Evolutionary conservation across 768 basidiomycete genomes (phyloP).

Genomic region (Calvatia gigantea): DNA sequence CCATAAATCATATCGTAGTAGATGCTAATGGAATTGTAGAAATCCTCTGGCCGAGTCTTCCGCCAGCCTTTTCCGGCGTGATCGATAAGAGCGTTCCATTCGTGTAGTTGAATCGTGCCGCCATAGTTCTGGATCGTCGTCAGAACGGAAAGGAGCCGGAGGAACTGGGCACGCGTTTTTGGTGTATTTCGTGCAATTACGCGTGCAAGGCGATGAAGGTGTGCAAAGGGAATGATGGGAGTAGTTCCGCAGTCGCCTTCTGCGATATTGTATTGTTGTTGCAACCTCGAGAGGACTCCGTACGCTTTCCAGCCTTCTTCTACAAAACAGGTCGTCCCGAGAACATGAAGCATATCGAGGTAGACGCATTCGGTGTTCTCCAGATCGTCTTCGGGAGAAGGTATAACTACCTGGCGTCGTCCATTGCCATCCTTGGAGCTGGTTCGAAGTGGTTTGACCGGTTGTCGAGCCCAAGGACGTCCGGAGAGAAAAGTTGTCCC

Average conservation of each 20-base stretch:
- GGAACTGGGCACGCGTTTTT: slow-evolving; percentile 56
- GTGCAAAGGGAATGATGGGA: slow-evolving; percentile 32
- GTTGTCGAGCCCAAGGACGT: slow-evolving; percentile 5
- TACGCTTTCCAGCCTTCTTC: slow-evolving; percentile 43
- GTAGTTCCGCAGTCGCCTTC: slow-evolving; percentile 17
- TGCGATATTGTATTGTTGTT: slow-evolving; percentile 15
- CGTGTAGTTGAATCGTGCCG: slow-evolving; percentile 52
- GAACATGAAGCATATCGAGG: slow-evolving; percentile 2
- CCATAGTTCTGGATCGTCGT: slow-evolving; percentile 52
- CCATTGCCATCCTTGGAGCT: not conserved
- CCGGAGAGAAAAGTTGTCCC: slow-evolving; percentile 2
- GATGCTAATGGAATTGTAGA: slow-evolving; percentile 55
- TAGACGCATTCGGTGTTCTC: not conserved
- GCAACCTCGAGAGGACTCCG: slow-evolving; percentile 28
- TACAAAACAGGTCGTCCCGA: slow-evolving; percentile 6
- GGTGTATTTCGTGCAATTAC: slow-evolving; percentile 52
- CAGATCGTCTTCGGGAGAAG: not conserved
- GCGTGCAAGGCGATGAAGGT: slow-evolving; percentile 60
- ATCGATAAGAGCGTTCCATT: slow-evolving; percentile 77
- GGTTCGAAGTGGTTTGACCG: slow-evolving; percentile 4
- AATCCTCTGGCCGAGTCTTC: slow-evolving; percentile 53
- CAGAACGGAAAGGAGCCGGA: slow-evolving; percentile 67
- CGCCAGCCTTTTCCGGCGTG: slow-evolving; percentile 65
- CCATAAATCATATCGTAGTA: slow-evolving; percentile 57
- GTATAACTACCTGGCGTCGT: not conserved